Evolutionary conservation across 495 filamentous ascomycete genomes (phyloP).

Genomic region (Xylaria intraflava): DNA sequence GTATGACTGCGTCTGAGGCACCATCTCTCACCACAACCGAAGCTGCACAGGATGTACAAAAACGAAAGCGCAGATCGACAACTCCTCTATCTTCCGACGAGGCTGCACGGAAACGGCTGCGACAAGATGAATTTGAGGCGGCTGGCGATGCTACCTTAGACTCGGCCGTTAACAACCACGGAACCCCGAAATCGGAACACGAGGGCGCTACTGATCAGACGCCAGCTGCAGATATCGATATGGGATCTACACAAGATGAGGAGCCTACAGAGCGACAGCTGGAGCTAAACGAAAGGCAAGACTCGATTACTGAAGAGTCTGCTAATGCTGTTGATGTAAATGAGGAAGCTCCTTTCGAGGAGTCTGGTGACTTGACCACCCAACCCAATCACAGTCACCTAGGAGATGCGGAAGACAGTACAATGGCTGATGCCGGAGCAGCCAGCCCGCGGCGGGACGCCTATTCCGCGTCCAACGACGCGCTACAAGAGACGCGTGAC

Average conservation of each 20-base stretch:
- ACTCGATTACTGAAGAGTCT: constrained; percentile 1
- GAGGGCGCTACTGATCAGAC: not conserved
- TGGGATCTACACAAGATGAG: not conserved
- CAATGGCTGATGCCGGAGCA: constrained; percentile 21
- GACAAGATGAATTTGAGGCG: constrained; percentile 19
- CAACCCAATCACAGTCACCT: not conserved
- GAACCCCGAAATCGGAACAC: constrained; percentile 1
- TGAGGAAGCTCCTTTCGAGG: constrained; percentile 1
- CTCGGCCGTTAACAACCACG: not conserved
- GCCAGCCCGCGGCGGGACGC: not conserved
- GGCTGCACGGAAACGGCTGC: constrained; percentile 36
- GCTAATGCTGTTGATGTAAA: constrained; percentile 8
- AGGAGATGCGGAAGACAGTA: constrained; percentile 16
- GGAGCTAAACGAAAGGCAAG: not conserved
- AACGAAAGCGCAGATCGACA: constrained; percentile 67
- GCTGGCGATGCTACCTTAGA: not conserved
- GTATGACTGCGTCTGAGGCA: constrained; percentile 9
- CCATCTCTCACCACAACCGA: constrained; percentile 27
- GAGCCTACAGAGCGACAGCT: not conserved
- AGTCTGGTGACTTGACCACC: not conserved
- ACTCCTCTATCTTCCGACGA: constrained; percentile 56
- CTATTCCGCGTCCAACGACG: not conserved
- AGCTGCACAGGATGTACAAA: constrained; percentile 53
- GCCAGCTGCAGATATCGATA: not conserved
- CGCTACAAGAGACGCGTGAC: constrained; percentile 30